phyloP scores from a whole-genome alignment of 2,329 filamentous ascomycete genomes.

The Cladophialophora carrionii region DNA sequence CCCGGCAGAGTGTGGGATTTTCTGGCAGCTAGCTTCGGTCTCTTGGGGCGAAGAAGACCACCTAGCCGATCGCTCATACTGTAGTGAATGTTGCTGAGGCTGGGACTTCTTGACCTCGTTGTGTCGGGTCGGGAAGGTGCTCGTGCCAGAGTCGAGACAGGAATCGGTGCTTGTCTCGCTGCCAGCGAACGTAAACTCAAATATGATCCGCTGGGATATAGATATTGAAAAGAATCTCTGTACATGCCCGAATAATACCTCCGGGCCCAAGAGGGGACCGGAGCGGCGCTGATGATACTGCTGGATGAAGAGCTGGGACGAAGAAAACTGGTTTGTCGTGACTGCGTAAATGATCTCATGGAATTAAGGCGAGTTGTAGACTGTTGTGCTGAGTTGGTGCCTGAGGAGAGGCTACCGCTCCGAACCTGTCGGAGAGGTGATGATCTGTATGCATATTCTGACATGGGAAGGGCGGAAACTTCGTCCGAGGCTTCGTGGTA shows the following conservation, averaged over 20 bases:
- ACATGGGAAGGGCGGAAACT: slow-evolving; percentile 35
- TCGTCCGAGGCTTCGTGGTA: slow-evolving; percentile 38
- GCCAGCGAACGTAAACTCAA: slow-evolving; percentile 27
- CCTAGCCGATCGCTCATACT: slow-evolving; percentile 27
- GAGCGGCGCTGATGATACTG: slow-evolving; percentile 48
- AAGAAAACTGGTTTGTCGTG: slow-evolving; percentile 43
- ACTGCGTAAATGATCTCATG: slow-evolving; percentile 36
- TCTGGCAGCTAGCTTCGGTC: slow-evolving; percentile 34
- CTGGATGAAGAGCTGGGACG: slow-evolving; percentile 48
- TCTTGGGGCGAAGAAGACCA: slow-evolving; percentile 20
- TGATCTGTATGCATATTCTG: slow-evolving; percentile 33
- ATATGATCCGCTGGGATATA: slow-evolving; percentile 32
- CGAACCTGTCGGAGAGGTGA: slow-evolving; percentile 30
- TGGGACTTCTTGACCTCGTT: slow-evolving; percentile 30
- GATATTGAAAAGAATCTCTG: slow-evolving; percentile 35
- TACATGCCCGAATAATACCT: slow-evolving; percentile 63
- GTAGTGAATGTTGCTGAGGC: slow-evolving; percentile 26
- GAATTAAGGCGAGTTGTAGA: slow-evolving; percentile 33
- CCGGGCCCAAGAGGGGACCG: slow-evolving; percentile 54
- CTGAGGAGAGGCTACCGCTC: slow-evolving; percentile 29
- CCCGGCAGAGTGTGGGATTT: slow-evolving; percentile 37
- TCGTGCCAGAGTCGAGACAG: slow-evolving; percentile 27
- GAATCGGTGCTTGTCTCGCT: slow-evolving; percentile 16
- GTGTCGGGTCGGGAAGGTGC: slow-evolving; percentile 37
- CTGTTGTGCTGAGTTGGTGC: slow-evolving; percentile 25